Evolutionary conservation across 2,329 filamentous ascomycete genomes (phyloP), one percentile per base, ranked within the genome.

Genomic region (Podosphaera leucotricha): DNA sequence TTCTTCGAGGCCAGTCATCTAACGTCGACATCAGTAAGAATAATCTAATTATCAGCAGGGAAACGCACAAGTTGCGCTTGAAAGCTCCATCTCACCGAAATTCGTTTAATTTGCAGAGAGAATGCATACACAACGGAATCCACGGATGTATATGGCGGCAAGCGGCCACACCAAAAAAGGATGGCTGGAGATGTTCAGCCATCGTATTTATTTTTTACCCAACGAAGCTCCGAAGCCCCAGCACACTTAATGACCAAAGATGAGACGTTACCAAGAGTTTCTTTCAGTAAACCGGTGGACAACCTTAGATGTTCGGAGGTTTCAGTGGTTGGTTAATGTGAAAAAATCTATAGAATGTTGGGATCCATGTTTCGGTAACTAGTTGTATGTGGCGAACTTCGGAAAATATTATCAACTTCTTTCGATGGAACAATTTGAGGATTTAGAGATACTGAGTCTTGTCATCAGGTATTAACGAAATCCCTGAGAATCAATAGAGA

Each of bases 91-190:
- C 36, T 46, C 44, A 47, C 47, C 54, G 43, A 52, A 44, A 51
- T 55, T 53, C 53, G 56, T 57, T 44, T 19, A 54, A 46, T 46
- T 46, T 52, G 48, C 46, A 47, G 40, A 43, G 46, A 43, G 46
- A 45, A 45, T 47, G 49, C 35, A 50, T 50, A 52, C 46, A 48
- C 41, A n/a, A n/a, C n/a, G 44, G n/a, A 44, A n/a, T 13, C 11
- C 42, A 44, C 43, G 21, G 45, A 20, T 33, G 18, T 21, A 43
- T 11, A 30, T 47, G 49, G 49, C 48, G 50, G 50, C 48, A 44
- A 48, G 51, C 30, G 35, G 36, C 16, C 22, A 36, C 19, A 37
- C 18, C 35, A 13, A 50, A 49, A 43, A n/a, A 4, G 24, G 44
- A 47, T 43, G 50, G 50, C 44, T 39, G 49, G 50, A 1, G 39